A percentile compares a stretch with the other conserved stretches of the same genome.
Conservation (phyloP, 495 filamentous ascomycete species). For the Penicillium cataractarum region DNA sequence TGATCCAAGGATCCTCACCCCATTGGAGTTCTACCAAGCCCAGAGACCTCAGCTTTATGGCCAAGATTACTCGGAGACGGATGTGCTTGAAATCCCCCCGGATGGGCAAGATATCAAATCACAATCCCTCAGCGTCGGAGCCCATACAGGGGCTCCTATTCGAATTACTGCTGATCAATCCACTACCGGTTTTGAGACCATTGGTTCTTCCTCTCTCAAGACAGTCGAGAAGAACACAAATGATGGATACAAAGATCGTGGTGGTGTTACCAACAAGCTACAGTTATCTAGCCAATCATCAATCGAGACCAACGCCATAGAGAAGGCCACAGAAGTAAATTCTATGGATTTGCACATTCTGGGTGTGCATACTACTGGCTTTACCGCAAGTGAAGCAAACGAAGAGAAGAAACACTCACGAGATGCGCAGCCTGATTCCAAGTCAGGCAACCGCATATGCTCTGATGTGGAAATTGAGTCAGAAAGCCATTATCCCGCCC, state of each 20-base stretch:
- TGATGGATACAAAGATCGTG: conserved; percentile 6
- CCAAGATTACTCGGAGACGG: conserved; percentile 8
- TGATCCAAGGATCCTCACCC: conserved; percentile 20
- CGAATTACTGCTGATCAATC: conserved; percentile 4
- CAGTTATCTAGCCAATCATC: conserved; percentile 1
- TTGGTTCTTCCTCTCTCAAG: conserved; percentile 5
- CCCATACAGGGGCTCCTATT: conserved; percentile 1
- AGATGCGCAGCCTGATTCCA: neutral
- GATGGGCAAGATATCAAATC: conserved; percentile 9
- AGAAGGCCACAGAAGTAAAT: neutral
- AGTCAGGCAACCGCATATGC: conserved; percentile 6
- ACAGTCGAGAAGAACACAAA: neutral
- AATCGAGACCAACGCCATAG: conserved; percentile 7
- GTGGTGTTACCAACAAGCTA: conserved; percentile 11
- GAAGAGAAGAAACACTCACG: conserved; percentile 5
- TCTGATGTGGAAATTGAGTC: neutral
- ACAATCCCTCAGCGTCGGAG: neutral
- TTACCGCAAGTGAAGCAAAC: conserved; percentile 8
- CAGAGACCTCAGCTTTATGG: conserved; percentile 1
- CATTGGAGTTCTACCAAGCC: conserved; percentile 3
- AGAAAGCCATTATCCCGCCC: neutral
- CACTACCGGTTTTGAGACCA: neutral
- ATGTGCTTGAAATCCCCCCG: conserved; percentile 1
- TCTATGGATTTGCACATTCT: conserved; percentile 8
- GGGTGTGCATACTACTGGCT: neutral